These are phyloP conservation scores for Botryotinia globosa DNA, from an alignment of 2,329 filamentous ascomycete species.

Conservation along the genomic window DNA sequence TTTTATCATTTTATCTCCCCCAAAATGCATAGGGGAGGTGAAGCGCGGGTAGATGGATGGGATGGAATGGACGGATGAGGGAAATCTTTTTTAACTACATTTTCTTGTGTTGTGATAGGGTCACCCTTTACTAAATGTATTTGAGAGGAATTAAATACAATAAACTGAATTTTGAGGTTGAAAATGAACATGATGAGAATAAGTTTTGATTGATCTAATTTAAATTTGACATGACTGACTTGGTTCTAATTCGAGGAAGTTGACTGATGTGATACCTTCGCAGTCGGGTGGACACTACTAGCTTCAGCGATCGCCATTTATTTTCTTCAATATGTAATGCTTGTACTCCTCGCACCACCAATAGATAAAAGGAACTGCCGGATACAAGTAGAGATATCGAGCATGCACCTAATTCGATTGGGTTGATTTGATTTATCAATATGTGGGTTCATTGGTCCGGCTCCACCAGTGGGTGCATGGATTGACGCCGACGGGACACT, in stretches of 20 bases:
- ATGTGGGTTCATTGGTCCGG: not conserved
- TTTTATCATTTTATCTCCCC: not conserved
- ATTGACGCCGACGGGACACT: too few relatives aligned
- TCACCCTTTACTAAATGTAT: constrained; percentile 4
- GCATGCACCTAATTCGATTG: not conserved
- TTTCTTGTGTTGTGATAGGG: constrained; percentile 10
- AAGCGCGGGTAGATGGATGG: not conserved
- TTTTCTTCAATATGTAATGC: not conserved
- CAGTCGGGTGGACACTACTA: not conserved
- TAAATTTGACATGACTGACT: not conserved
- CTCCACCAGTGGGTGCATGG: too few relatives aligned
- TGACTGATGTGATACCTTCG: not conserved
- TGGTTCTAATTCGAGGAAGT: not conserved
- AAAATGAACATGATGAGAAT: not conserved
- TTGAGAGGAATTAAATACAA: constrained; percentile 11
- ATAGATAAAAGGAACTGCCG: not conserved
- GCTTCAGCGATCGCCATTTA: not conserved
- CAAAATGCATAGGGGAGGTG: not conserved
- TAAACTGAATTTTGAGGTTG: not conserved
- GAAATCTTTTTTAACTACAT: not conserved
- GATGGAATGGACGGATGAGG: constrained; percentile 9
- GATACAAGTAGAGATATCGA: not conserved
- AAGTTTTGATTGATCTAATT: not conserved
- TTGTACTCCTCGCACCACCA: not conserved
- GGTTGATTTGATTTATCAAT: not conserved